Evolutionary conservation across 805 yeast genomes (phyloP).

Genomic region (Diddensiella caesifluorescens): DNA sequence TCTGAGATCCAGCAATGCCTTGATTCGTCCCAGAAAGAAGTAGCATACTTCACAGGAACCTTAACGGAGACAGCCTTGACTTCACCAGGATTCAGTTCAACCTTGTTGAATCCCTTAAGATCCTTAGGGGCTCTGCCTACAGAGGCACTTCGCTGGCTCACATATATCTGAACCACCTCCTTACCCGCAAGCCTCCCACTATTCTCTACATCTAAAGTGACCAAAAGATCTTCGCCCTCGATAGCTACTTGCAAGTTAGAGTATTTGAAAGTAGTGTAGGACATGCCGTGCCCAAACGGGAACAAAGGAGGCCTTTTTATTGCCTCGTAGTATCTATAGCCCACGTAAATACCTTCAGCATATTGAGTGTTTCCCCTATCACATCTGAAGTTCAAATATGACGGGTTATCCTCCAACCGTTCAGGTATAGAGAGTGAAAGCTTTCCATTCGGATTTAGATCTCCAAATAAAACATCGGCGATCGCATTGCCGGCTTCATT

Average conservation of each 20-base stretch:
- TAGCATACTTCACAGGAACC: constrained; percentile 44
- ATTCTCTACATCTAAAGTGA: constrained; percentile 36
- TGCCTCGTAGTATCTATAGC: constrained; percentile 58
- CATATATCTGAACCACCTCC: constrained; percentile 53
- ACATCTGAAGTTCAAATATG: constrained; percentile 47
- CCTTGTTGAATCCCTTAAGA: constrained; percentile 53
- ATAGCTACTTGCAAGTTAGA: constrained; percentile 23
- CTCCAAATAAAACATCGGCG: constrained; percentile 58
- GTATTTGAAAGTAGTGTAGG: constrained; percentile 49
- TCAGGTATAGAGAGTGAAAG: constrained; percentile 52
- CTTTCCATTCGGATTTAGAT: constrained; percentile 56
- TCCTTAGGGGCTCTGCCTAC: constrained; percentile 53
- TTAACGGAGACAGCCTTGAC: constrained; percentile 34
- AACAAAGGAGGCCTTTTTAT: constrained; percentile 43
- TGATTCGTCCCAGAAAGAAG: constrained; percentile 50
- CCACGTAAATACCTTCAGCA: constrained; percentile 63
- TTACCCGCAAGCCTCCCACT: constrained; percentile 46
- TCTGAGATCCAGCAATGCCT: constrained; percentile 47
- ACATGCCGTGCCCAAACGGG: constrained; percentile 61
- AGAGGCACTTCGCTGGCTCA: constrained; percentile 35
- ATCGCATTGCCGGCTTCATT: constrained; percentile 54
- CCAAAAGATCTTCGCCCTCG: neutral
- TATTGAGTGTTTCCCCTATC: constrained; percentile 50
- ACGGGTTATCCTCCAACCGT: constrained; percentile 49
- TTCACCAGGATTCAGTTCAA: constrained; percentile 42